Evolutionary conservation across 352 stramenopile genomes (phyloP), one percentile per base, ranked within the genome.

Genomic region (Nothophytophthora sp.): DNA sequence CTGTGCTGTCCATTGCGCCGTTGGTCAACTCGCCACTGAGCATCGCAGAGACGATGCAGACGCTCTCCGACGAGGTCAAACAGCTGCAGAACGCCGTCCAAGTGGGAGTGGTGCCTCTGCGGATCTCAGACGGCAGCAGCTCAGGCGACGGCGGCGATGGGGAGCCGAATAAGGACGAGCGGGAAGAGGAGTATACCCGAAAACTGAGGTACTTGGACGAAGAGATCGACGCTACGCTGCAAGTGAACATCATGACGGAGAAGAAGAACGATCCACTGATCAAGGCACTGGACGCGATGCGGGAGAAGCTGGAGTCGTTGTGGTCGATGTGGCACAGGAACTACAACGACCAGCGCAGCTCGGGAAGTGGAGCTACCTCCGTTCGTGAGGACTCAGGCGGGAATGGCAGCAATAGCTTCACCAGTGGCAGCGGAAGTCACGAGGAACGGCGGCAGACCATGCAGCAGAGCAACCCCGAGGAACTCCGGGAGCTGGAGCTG

Each of bases 191-290:
- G 23, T 86, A 85, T 11, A 36, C 61, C 34, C 72, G 61, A 25
- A 88, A 89, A 40, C 48, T 91, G 42, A 51, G 65, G 24, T 86
- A 82, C 45, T 46, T 91, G 41, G 66, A 82, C 56, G 77, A 89
- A 63, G 80, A 90, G 32, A 67, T 88, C 13, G 60, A 73, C 12
- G 80, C 75, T 9, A 88, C 77, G n/a, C 45, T 86, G 8, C 75
- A 83, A 29, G 75, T 88, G 22, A 88, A 88, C 28, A 63, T 77
- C 22, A 67, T 67, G 19, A 91, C 80, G 0, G 77, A 88, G 52
- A 87, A 88, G 63, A 85, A 86, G 55, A 88, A 88, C 48, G 77
- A 90, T n/a, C 75, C 77, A 20, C 46, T 90, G 20, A 73, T 88
- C 63, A 91, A 89, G 56, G 60, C 61, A 23, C 49, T 91, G 9